phyloP scores from a whole-genome alignment of 495 filamentous ascomycete species.

The Aspergillus sclerotioniger region DNA sequence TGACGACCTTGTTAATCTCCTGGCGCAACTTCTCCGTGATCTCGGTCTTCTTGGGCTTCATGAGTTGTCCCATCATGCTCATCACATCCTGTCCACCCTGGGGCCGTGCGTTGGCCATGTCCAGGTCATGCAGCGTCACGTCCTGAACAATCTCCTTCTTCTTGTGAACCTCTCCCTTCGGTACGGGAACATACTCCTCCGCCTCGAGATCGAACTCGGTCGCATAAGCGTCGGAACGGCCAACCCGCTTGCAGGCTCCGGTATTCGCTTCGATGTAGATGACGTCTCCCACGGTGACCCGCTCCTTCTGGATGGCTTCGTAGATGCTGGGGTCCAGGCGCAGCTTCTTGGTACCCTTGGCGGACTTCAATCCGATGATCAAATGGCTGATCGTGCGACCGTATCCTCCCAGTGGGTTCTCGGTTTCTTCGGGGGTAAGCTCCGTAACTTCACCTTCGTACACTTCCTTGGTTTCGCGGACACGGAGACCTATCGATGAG shows the following conservation, averaged over 20 bases:
- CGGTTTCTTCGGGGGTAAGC: slow-evolving; percentile 93
- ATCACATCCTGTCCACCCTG: slow-evolving; percentile 98
- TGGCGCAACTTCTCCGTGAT: slow-evolving; percentile 93
- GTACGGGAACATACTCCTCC: slow-evolving; percentile 97
- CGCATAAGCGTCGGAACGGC: slow-evolving; percentile 90
- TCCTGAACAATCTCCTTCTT: slow-evolving; percentile 99
- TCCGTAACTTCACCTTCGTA: slow-evolving; percentile 97
- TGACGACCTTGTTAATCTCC: slow-evolving; percentile 99
- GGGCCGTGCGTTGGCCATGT: slow-evolving; percentile 92
- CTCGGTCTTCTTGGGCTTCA: slow-evolving; percentile 98
- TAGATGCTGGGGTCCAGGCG: slow-evolving; percentile 96
- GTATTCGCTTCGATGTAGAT: slow-evolving; percentile 99
- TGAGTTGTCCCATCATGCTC: slow-evolving; percentile 99
- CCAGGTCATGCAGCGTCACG: slow-evolving; percentile 92
- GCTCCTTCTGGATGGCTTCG: slow-evolving; percentile 97
- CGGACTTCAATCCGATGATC: slow-evolving; percentile 84
- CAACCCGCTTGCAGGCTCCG: slow-evolving; percentile 93
- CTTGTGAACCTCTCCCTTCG: slow-evolving; percentile 98
- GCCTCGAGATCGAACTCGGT: slow-evolving; percentile 98
- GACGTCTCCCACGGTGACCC: slow-evolving; percentile 92
- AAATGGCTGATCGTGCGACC: slow-evolving; percentile 91
- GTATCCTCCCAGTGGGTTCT: slow-evolving; percentile 94
- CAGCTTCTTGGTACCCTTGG: slow-evolving; percentile 93
- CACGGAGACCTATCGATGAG: slow-evolving; percentile 61
- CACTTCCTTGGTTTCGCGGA: slow-evolving; percentile 97